These are phyloP conservation scores for Begonia peltatifolia DNA, from an alignment of 306 rosid genomes.

Conservation along the genomic window DNA sequence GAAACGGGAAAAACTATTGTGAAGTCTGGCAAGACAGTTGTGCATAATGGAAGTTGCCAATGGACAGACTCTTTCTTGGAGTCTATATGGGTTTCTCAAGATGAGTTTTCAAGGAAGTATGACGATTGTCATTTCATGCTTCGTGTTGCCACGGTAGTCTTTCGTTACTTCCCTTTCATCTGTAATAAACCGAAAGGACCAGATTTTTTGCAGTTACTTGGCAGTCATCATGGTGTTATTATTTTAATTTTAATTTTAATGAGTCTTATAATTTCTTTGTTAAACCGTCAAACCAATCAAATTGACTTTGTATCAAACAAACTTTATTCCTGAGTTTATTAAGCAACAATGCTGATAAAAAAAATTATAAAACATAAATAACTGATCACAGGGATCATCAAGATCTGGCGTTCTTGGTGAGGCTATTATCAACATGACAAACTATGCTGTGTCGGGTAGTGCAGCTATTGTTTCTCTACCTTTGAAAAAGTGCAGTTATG, in stretches of 20 bases:
- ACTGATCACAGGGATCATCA: conserved; percentile 22
- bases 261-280: neutral
- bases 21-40: conserved; percentile 22
- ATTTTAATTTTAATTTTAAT: no score
- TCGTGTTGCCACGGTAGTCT: conserved; percentile 28
- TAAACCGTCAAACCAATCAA: neutral
- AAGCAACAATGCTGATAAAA: neutral
- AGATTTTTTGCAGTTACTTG: neutral
- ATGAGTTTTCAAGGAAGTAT: conserved; percentile 19
- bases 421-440: conserved; percentile 21
- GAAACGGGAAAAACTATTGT: conserved; percentile 26
- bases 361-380: neutral
- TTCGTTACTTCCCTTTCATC: conserved; percentile 4
- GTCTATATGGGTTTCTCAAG: conserved; percentile 21
- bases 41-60: conserved; percentile 32
- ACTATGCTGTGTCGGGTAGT: conserved; percentile 12
- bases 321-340: neutral
- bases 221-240: neutral
- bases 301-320: neutral
- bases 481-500: conserved; percentile 26
- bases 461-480: conserved; percentile 21
- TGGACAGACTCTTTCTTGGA: conserved; percentile 27
- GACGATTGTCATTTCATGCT: conserved; percentile 30
- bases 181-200: no score
- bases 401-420: conserved; percentile 36